These are phyloP conservation scores for Aschersonia sp. DNA, from an alignment of 2,329 filamentous ascomycete species.

Conservation along the genomic window DNA sequence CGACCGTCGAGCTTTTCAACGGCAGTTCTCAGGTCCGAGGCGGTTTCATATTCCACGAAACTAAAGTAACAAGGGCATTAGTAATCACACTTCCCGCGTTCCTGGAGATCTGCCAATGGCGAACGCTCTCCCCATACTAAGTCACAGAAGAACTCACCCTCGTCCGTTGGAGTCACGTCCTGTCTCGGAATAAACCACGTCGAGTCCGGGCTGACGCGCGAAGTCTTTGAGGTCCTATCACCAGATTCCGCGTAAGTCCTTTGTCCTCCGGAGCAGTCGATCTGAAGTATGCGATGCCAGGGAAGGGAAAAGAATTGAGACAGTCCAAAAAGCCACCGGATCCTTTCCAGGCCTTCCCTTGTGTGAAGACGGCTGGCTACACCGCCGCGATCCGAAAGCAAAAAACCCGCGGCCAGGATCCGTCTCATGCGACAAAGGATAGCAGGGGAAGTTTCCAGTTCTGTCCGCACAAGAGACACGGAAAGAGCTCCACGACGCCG, in stretches of 20 bases:
- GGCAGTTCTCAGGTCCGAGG: constrained; percentile 74
- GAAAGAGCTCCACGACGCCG: constrained; percentile 5
- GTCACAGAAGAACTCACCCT: constrained; percentile 47
- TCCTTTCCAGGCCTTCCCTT: constrained; percentile 17
- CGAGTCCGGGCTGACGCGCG: constrained; percentile 87
- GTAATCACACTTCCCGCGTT: neutral
- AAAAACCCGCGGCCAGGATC: constrained; percentile 2
- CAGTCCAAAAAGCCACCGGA: constrained; percentile 20
- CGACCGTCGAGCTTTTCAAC: constrained; percentile 88
- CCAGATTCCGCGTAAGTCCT: constrained; percentile 70
- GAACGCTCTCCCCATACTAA: neutral
- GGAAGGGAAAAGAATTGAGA: constrained; percentile 10
- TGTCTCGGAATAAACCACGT: constrained; percentile 97
- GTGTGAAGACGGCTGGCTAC: neutral
- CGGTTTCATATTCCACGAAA: constrained; percentile 96
- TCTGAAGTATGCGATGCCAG: constrained; percentile 4
- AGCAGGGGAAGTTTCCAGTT: constrained; percentile 10
- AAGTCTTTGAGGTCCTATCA: constrained; percentile 99
- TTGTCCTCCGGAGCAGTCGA: constrained; percentile 38
- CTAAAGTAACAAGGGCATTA: constrained; percentile 27
- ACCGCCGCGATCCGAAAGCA: constrained; percentile 5
- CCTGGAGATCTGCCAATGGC: too few relatives aligned
- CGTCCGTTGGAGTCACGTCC: constrained; percentile 81
- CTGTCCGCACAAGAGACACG: constrained; percentile 4
- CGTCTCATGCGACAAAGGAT: constrained; percentile 2